Conservation (phyloP, 2,329 filamentous ascomycete species). For the Arthrobotrys conoides region DNA sequence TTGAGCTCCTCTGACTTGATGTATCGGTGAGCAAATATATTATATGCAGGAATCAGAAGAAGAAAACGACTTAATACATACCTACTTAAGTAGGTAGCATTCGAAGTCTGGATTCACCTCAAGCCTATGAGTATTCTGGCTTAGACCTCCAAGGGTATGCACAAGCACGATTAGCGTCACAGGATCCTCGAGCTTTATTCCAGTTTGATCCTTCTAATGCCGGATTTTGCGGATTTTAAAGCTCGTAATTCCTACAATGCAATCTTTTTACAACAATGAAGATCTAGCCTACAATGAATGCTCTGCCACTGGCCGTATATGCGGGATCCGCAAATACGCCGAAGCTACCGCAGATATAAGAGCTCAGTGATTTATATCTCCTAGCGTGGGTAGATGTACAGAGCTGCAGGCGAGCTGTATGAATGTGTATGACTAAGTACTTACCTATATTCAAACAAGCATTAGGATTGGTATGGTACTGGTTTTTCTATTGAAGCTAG, state of each 20-base stretch:
- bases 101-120: too few species aligned
- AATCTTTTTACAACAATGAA: too few species aligned
- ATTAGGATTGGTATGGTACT: background rate
- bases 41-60: too few species aligned
- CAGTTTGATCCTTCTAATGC: background rate
- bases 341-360: background rate
- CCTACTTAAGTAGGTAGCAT: too few species aligned
- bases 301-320: background rate
- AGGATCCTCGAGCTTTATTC: background rate
- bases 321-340: background rate
- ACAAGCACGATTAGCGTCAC: too few species aligned
- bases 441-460: too few species aligned
- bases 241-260: background rate
- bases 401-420: background rate
- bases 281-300: too few species aligned
- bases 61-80: too few species aligned
- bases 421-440: too few species aligned
- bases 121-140: too few species aligned
- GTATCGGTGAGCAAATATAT: too few species aligned
- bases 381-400: background rate
- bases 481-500: background rate
- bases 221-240: background rate
- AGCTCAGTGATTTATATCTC: background rate
- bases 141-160: too few species aligned
- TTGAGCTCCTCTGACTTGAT: background rate